These are phyloP conservation scores for Daldinia sp. DNA, from an alignment of 2,329 filamentous ascomycete genomes.

Conservation along the genomic window DNA sequence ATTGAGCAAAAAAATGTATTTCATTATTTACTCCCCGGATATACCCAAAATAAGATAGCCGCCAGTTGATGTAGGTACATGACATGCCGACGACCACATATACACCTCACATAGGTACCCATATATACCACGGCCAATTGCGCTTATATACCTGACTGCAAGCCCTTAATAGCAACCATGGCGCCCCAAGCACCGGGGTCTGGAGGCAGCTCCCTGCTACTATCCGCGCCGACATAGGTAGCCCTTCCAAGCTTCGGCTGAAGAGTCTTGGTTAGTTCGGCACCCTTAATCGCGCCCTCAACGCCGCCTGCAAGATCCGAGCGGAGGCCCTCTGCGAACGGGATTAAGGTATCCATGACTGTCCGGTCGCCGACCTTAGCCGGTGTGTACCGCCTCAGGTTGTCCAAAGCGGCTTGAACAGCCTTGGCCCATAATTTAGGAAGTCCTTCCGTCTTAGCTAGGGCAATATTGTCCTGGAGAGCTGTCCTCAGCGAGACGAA, in stretches of 20 bases:
- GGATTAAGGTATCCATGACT: conserved; percentile 65
- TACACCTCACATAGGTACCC: background rate
- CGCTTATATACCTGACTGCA: conserved; percentile 43
- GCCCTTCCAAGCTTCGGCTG: conserved; percentile 71
- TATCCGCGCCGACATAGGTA: conserved; percentile 68
- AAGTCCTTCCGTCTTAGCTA: conserved; percentile 45
- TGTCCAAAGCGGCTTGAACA: conserved; percentile 54
- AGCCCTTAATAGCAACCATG: conserved; percentile 61
- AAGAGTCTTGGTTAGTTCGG: conserved; percentile 70
- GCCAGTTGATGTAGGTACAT: conserved; percentile 1
- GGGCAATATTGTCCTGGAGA: conserved; percentile 49
- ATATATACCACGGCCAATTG: background rate
- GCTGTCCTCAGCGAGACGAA: conserved; percentile 54
- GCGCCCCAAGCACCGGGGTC: conserved; percentile 77
- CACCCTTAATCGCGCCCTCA: conserved; percentile 65
- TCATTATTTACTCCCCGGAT: background rate
- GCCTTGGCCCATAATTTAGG: conserved; percentile 55
- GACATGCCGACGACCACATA: background rate
- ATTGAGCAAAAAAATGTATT: no score
- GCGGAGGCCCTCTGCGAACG: conserved; percentile 58
- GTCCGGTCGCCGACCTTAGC: conserved; percentile 65
- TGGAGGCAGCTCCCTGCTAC: conserved; percentile 63
- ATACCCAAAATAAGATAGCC: background rate
- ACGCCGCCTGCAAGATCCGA: conserved; percentile 65
- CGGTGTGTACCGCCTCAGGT: conserved; percentile 61